Conservation (phyloP, 2,329 filamentous ascomycete genomes). For the Fusarium torulosum region DNA sequence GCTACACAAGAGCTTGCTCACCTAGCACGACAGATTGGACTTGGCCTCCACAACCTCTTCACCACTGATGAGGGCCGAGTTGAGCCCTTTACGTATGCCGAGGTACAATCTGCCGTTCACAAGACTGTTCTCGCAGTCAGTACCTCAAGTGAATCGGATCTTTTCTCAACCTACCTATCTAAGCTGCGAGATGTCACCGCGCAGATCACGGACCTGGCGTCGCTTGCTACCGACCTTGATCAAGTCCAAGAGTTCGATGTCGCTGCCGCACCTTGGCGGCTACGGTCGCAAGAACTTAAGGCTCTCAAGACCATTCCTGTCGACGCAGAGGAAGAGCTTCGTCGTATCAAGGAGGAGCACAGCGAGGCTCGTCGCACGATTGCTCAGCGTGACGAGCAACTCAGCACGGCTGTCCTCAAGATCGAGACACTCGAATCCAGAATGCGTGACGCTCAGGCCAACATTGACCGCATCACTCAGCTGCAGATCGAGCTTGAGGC, state of each 20-base stretch:
- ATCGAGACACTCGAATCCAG: slow-evolving; percentile 92
- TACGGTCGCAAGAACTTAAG: slow-evolving; percentile 84
- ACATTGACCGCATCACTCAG: slow-evolving; percentile 76
- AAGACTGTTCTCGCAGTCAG: slow-evolving; percentile 63
- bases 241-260: slow-evolving; percentile 85
- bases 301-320: slow-evolving; percentile 83
- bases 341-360: slow-evolving; percentile 82
- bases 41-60: slow-evolving; percentile 74
- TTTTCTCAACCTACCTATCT: slow-evolving; percentile 75
- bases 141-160: slow-evolving; percentile 71
- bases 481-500: slow-evolving; percentile 71
- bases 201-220: slow-evolving; percentile 77
- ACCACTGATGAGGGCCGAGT: slow-evolving; percentile 76
- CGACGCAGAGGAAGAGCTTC: slow-evolving; percentile 87
- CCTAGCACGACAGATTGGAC: slow-evolving; percentile 75
- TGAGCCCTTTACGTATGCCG: slow-evolving; percentile 74
- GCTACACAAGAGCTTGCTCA: slow-evolving; percentile 74
- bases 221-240: slow-evolving; percentile 76
- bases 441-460: slow-evolving; percentile 85
- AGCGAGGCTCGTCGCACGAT: slow-evolving; percentile 80
- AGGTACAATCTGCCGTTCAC: slow-evolving; percentile 74
- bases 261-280: slow-evolving; percentile 81
- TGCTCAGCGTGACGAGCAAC: slow-evolving; percentile 80
- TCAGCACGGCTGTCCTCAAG: slow-evolving; percentile 89
- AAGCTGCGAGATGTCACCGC: slow-evolving; percentile 74